Base-by-base conservation (phyloP, 495 filamentous ascomycete genomes). In the Penicillium bovifimosum region DNA sequence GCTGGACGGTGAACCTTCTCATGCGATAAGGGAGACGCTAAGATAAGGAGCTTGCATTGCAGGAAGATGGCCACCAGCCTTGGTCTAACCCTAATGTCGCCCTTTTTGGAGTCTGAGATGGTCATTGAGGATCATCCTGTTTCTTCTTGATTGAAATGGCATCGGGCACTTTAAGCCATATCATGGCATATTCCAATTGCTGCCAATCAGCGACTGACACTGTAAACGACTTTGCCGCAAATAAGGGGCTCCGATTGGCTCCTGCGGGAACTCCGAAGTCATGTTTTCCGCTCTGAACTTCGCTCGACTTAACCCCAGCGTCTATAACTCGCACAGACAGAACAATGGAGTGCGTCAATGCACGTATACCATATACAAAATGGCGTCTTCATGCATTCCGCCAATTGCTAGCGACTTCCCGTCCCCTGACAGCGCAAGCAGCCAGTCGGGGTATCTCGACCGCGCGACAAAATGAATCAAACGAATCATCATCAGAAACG, bases 331-430 rank as follows among this genome's bases (percentile, higher is more conserved):
- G 24, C 20, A 17, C 11, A 5, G 7, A n/a, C 10, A 11, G 17
- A 41, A 54, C n/a, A 34, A 74, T 74, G 71, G 57, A 67, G 45
- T 67, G 60, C 35, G 45, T 63, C 8, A 55, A 51, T 40, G 41
- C 42, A 14, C 63, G 56, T 9, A 31, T 65, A 1, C 57, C 71
- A 4, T 68, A 67, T 54, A 58, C 68, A 17, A 62, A 61, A 59
- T 73, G 66, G 69, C 71, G 70, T 18, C 55, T 74, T 0, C 50
- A 34, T 26, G 48, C 62, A n/a, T 70, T 67, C 28, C 59, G 53
- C 9, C 58, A 62, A 39, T 28, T 71, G n/a, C 59, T 67, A 3
- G 26, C 38, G 0, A 47, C 46, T 54, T 45, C 54, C 8, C 28
- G n/a, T 6, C 20, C 49, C 38, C 28, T 20, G 16, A 31, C 41